Evolutionary conservation across 2,329 filamentous ascomycete species (phyloP).

Genomic region (Cyanodermella asteris): DNA sequence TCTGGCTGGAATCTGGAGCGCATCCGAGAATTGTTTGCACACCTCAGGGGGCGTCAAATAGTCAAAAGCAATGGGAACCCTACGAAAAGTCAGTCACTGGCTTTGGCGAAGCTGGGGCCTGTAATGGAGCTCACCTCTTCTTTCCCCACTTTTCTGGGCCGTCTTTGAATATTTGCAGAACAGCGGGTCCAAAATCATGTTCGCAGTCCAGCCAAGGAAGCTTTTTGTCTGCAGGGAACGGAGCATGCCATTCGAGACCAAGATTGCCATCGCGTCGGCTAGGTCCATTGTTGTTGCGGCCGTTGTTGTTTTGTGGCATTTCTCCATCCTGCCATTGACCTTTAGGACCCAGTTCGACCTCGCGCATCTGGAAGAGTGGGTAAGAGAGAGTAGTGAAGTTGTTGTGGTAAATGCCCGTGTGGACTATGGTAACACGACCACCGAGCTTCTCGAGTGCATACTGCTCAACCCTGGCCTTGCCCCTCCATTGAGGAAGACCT

Average conservation of each 20-base stretch:
- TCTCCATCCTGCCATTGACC: too few relatives aligned
- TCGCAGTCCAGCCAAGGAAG: slow-evolving; percentile 92
- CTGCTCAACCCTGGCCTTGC: slow-evolving; percentile 81
- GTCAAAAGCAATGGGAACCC: slow-evolving; percentile 79
- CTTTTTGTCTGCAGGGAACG: slow-evolving; percentile 73
- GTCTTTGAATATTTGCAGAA: slow-evolving; percentile 89
- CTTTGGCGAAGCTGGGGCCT: slow-evolving; percentile 1
- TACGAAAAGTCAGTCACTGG: slow-evolving; percentile 12
- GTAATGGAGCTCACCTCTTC: slow-evolving; percentile 31
- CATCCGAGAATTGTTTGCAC: slow-evolving; percentile 57
- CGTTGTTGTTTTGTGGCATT: too few relatives aligned
- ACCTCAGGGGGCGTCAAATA: slow-evolving; percentile 66
- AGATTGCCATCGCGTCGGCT: too few relatives aligned
- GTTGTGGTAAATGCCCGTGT: slow-evolving; percentile 96
- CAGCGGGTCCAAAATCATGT: slow-evolving; percentile 80
- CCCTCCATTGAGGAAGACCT: slow-evolving; percentile 70
- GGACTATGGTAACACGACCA: slow-evolving; percentile 76
- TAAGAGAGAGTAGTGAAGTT: slow-evolving; percentile 90
- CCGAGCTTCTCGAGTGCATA: slow-evolving; percentile 58
- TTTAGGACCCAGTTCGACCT: slow-evolving; percentile 59
- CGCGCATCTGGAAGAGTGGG: slow-evolving; percentile 89
- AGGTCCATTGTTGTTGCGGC: too few relatives aligned
- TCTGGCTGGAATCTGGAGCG: slow-evolving; percentile 52
- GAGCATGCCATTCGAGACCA: slow-evolving; percentile 84
- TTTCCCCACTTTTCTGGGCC: slow-evolving; percentile 67